These are phyloP conservation scores for Termitomyces sp. DNA, from an alignment of 768 basidiomycete species.

Conservation along the genomic window DNA sequence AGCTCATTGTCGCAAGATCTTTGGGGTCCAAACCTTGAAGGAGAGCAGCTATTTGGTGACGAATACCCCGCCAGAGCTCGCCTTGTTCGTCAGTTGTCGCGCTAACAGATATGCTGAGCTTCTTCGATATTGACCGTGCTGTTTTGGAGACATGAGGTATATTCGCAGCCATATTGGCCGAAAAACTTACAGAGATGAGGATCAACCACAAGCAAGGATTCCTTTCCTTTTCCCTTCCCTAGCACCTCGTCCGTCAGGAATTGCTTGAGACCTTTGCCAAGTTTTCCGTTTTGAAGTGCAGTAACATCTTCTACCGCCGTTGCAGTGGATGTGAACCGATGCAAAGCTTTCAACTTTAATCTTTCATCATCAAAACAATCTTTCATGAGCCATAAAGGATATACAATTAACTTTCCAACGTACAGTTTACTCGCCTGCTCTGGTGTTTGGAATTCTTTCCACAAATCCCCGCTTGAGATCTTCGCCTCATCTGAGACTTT, in stretches of 20 bases:
- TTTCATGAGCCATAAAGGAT: not conserved
- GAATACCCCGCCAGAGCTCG: constrained; percentile 95
- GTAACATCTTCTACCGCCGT: constrained; percentile 96
- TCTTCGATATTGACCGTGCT: constrained; percentile 90
- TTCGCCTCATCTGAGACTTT: constrained; percentile 89
- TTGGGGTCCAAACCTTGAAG: constrained; percentile 90
- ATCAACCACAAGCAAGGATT: constrained; percentile 82
- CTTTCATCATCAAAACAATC: constrained; percentile 35
- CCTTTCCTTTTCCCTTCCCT: constrained; percentile 89
- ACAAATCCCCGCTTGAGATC: constrained; percentile 79
- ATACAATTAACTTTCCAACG: constrained; percentile 28
- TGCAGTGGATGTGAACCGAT: constrained; percentile 95
- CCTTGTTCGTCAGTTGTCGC: constrained; percentile 48
- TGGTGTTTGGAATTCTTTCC: constrained; percentile 91
- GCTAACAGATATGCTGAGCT: constrained; percentile 86
- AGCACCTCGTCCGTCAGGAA: constrained; percentile 85
- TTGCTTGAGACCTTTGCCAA: constrained; percentile 90
- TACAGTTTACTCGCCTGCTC: constrained; percentile 91
- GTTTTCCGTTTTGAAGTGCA: constrained; percentile 86
- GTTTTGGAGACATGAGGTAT: not conserved
- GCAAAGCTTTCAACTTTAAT: constrained; percentile 90
- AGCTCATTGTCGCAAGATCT: constrained; percentile 94
- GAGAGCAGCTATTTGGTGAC: constrained; percentile 80
- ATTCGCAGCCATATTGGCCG: not conserved
- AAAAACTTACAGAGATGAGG: constrained; percentile 74